phyloP scores from a whole-genome alignment of 1,284 basidiomycete genomes.

The Bjerkandera adusta region DNA sequence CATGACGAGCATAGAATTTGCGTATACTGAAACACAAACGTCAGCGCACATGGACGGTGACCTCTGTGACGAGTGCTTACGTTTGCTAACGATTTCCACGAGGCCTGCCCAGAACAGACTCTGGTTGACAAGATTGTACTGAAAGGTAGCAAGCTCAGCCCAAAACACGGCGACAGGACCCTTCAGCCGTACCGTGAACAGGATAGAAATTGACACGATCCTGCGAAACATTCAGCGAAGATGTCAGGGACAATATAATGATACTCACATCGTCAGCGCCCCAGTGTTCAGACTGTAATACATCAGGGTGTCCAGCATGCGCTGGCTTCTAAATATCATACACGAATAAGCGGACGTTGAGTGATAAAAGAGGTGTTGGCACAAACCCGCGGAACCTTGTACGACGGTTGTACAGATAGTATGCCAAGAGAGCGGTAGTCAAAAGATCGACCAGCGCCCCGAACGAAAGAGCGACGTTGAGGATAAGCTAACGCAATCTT shows the following conservation, averaged over 20 bases:
- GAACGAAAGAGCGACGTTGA: too few species aligned
- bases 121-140: neutral
- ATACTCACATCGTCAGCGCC: conserved; percentile 2
- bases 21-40: neutral
- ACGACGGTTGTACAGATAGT: too few species aligned
- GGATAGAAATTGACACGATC: neutral
- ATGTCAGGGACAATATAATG: neutral
- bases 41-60: neutral
- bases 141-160: too few species aligned
- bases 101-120: conserved; percentile 5
- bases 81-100: conserved; percentile 7
- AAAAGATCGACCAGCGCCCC: too few species aligned
- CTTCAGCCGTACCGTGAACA: neutral
- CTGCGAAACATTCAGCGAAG: neutral
- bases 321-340: neutral
- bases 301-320: conserved; percentile 1
- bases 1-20: conserved; percentile 9
- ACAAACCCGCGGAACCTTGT: too few species aligned
- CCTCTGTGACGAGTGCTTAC: neutral
- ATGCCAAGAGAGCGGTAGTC: too few species aligned
- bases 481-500: too few species aligned
- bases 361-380: too few species aligned
- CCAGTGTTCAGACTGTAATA: conserved; percentile 9
- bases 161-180: too few species aligned
- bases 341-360: neutral